Evolutionary conservation across 768 basidiomycete genomes (phyloP), one percentile per base, ranked within the genome.

Genomic region (Kwoniella heveanensis): DNA sequence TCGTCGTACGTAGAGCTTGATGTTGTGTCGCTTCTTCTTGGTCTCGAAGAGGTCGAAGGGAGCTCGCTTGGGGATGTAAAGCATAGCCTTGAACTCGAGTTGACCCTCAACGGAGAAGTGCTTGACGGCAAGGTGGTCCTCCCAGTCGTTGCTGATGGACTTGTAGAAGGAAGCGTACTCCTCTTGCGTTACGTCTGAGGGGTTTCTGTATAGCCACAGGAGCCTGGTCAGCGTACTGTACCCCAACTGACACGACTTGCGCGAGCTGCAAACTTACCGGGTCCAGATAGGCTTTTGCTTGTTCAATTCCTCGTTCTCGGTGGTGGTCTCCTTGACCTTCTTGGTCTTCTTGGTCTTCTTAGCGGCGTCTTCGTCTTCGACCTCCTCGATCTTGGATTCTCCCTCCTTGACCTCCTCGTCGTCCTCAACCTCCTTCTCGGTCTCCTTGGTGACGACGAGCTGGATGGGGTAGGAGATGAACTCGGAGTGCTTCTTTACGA

Each of bases 21-120:
- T 98, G 90, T 98, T 98, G 87, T 97, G 97, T 77, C 95, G 91
- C 88, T 98, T 98, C 90, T 98, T 98, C 90, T 99, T 98, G 65
- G 90, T 91, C 85, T 99, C 96, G 84, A 99, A 99, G 81, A 99
- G 89, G 79, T 99, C 96, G 83, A 98, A 98, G 56, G 96, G 96
- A 48, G 95, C 96, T 65, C 93, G 93, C 83, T 96, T 98, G 71
- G 95, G 95, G 69, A 97, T 84, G 84, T 86, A 99, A 74, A 99
- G 88, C 81, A 99, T 95, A 27, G 95, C 96, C 87, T 97, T 98
- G 87, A 99, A 98, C 82, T 98, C 96, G 70, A 99, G 93, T 80
- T 99, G 96, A 85, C 96, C 96, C 82, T 99, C 96, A 51, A 99
- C 95, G 55, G 95, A 97, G 88, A 98, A 98, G 86, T 98, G 96